Conservation (phyloP, 495 filamentous ascomycete species). For the Physcia stellaris region DNA sequence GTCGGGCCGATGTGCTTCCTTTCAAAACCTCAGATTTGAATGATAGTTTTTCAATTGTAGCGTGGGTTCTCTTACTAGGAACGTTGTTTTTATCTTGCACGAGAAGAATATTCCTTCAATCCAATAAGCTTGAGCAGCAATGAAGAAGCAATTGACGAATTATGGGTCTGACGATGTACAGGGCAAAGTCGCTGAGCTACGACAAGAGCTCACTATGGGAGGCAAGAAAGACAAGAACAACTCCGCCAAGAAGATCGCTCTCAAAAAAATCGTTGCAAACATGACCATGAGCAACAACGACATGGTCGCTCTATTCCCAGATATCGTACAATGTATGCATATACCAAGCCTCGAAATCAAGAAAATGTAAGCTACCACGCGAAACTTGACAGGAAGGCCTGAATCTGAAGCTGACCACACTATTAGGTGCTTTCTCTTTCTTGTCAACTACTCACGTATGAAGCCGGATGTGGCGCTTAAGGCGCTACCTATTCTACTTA, state of each 20-base stretch:
- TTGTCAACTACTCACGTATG: slow-evolving; percentile 92
- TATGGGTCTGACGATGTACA: slow-evolving; percentile 33
- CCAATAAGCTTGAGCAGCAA: too few relatives aligned
- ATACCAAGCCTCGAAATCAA: slow-evolving; percentile 94
- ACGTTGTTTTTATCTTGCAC: background rate
- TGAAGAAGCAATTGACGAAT: background rate
- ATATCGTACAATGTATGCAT: slow-evolving; percentile 89
- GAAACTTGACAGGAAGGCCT: background rate
- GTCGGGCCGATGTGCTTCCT: too few relatives aligned
- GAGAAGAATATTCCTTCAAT: background rate
- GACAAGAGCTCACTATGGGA: slow-evolving; percentile 81
- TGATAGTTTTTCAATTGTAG: too few relatives aligned
- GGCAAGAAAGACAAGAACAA: slow-evolving; percentile 98
- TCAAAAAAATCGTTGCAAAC: slow-evolving; percentile 99
- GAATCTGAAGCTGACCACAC: slow-evolving; percentile 17
- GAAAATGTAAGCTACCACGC: slow-evolving; percentile 69
- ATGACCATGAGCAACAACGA: slow-evolving; percentile 99
- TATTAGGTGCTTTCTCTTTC: slow-evolving; percentile 84
- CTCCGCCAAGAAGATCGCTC: slow-evolving; percentile 89
- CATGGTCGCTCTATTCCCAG: slow-evolving; percentile 94
- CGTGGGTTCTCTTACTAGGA: too few relatives aligned
- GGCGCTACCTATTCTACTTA: slow-evolving; percentile 74
- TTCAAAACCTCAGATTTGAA: too few relatives aligned
- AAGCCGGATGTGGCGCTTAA: slow-evolving; percentile 91
- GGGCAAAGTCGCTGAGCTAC: slow-evolving; percentile 98